Base-by-base conservation (phyloP, 2,329 filamentous ascomycete genomes). In the Lachnum nothofagi region DNA sequence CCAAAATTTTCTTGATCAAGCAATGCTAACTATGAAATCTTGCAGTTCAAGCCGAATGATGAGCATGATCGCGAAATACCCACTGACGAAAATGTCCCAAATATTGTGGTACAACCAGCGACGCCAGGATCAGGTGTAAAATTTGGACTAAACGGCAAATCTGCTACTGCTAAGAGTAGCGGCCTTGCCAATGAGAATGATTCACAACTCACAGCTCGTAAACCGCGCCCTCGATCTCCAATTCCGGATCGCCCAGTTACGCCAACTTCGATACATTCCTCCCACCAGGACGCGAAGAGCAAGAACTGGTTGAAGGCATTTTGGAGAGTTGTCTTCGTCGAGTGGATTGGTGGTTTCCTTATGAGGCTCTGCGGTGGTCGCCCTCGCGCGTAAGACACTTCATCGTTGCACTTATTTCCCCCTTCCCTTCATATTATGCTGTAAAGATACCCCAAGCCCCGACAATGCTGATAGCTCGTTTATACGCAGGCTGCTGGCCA, bases 311-410 rank as follows among this genome's bases (percentile, higher is more conserved):
- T 67, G 37, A 61, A 60, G 43, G 59, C 55, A 22, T 64, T 67
- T 54, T 67, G 60, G 55, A 58, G 60, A 44, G 50, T 65, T 16
- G 53, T 67, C 16, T 65, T 67, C 41, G 60, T 67, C 20, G 62
- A 65, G 25, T 68, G 65, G 65, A 63, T 68, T 40, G 65, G 66
- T 35, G 64, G 63, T 38, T 44, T 67, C 8, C 48, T 65, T 17
- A 49, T 47, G 35, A 55, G 54, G 44, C 43, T 64, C 19, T 63
- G 61, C 46, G 63, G 63, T 51, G 56, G 58, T 33, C 50, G 53
- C 47, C 57, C 55, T 48, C 53, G 58, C 41, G 50, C 57, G 58
- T 63, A 64, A 63, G 60, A 47, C 25, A 40, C 54, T 47, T 33
- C 37, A 23, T 27, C 47, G 10, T 27, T 46, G 23, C 39, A 43